Conservation (phyloP, 2,329 filamentous ascomycete genomes). For the Cercospora zeina region DNA sequence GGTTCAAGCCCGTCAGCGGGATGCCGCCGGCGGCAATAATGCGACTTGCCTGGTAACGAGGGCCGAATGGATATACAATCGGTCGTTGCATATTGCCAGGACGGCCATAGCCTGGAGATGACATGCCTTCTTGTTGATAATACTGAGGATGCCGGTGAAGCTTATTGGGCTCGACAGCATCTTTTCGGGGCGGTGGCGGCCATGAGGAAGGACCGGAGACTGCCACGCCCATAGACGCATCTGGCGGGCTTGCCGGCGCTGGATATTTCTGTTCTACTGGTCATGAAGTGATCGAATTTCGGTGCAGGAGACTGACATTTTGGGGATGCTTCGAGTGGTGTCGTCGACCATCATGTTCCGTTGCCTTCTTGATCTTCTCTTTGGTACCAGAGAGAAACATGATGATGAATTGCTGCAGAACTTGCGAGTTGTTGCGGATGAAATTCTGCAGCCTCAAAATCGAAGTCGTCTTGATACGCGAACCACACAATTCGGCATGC, state of each 20-base stretch:
- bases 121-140: neutral
- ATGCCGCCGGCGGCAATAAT: neutral
- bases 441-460: neutral
- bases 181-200: neutral
- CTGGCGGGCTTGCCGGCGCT: neutral
- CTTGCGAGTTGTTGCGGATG: neutral
- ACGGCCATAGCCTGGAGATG: neutral
- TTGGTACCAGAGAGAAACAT: neutral
- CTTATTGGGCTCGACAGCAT: neutral
- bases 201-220: neutral
- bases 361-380: conserved; percentile 1
- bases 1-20: neutral
- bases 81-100: neutral
- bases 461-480: neutral
- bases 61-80: neutral
- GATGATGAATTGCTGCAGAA: neutral
- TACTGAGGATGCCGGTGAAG: neutral
- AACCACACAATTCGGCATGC: neutral
- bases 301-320: neutral
- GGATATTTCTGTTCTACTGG: neutral
- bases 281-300: neutral
- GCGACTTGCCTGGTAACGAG: neutral
- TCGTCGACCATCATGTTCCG: neutral
- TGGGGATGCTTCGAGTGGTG: neutral
- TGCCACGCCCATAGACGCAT: neutral